Base-by-base conservation (phyloP, 441 rosid species). In the Gossypium davidsonii region DNA sequence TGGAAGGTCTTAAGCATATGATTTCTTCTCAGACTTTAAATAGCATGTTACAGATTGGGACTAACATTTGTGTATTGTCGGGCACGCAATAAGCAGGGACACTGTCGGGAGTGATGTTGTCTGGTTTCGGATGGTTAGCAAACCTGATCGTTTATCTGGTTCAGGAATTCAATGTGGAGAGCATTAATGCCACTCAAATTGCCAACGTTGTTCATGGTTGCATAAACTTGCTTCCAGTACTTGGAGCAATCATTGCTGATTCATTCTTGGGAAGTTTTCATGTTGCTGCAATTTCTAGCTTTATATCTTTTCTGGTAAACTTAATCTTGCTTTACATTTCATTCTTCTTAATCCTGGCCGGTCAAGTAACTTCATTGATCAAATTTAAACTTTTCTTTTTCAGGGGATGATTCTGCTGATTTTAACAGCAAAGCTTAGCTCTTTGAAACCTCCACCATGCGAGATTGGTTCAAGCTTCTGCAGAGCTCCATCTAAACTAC, bases 171-270 rank as follows among this genome's bases (percentile, higher is more conserved):
- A 81, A 79, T 12, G 69, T 77, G 11, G 57, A 79, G 46, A 84
- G 82, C 72, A 76, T 79, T 26, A 46, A 60, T 59, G 82, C 85
- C 10, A 23, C 83, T 28, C 85, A 82, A 66, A 66, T 82, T 67
- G 68, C 3, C 3, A 79, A 77, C 58, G 61, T 77, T 3, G 59
- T 78, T 1, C 23, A 6, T 3, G 84, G 79, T 42, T 78, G 44
- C 21, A 52, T 1, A 21, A 74, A 37, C 55, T 52, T 78, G 51
- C 55, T 77, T 15, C 84, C 84, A 3, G 2, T 81, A 0, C 6
- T 70, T 7, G 83, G 76, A 65, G 84, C 83, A 8, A 75, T 83
- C 17, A 8, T 83, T 52, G 78, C 81, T 1, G 84, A 83, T 25
- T 77, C 86, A 17, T 81, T 67, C 78, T 44, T 79, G 11, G 81